Base-by-base conservation (phyloP, 2,329 filamentous ascomycete genomes). In the Pseudogymnoascus sp. region DNA sequence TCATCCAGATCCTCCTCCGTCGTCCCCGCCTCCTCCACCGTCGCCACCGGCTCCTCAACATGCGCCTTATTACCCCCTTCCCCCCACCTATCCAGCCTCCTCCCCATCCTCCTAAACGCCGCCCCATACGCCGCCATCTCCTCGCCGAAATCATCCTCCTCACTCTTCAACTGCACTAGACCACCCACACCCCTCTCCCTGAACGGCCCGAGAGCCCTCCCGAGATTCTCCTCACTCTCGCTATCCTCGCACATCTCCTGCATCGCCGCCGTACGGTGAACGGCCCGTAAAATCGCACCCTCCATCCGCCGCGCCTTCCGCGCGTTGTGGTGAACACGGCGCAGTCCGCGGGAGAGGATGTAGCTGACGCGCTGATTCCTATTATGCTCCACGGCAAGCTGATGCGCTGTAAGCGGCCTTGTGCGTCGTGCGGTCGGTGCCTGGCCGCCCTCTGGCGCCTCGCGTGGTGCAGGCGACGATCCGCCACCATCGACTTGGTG, bases 311-410 rank as follows among this genome's bases (percentile, higher is more conserved):
- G 83, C 17, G 77, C 71, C 68, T 86, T 86, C 56, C 85, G 84
- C 11, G 86, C 82, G 63, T 79, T 79, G 71, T 86, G 83, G 70
- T 92, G 88, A 61, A 84, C 80, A 67, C 80, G 82, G 59, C 88
- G 84, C 35, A 93, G 78, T 31, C 88, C 87, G n/a, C 87, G 85
- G 68, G 91, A 88, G 15, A 95, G 82, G 61, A 91, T 90, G 70
- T 92, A 88, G 70, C 92, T 88, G n/a, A 93, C 90, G 5, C 90
- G 86, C 70, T 90, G 85, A 65, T 85, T 88, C 17, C 90, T 82
- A 74, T 93, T 92, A 63, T 87, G 83, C 73, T 92, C 89, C 1
- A 95, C 88, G 0, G 90, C 90, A 40, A 92, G 79, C 75, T 95
- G 90, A 74, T 95, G 90, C 37, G 89, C 88, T 0, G 90, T 95